Percentiles rank a stretch among this genome's conserved stretches.
These are phyloP conservation scores for Cyclaneusma minus DNA, from an alignment of 2,329 filamentous ascomycete genomes.

Conservation along the genomic window DNA sequence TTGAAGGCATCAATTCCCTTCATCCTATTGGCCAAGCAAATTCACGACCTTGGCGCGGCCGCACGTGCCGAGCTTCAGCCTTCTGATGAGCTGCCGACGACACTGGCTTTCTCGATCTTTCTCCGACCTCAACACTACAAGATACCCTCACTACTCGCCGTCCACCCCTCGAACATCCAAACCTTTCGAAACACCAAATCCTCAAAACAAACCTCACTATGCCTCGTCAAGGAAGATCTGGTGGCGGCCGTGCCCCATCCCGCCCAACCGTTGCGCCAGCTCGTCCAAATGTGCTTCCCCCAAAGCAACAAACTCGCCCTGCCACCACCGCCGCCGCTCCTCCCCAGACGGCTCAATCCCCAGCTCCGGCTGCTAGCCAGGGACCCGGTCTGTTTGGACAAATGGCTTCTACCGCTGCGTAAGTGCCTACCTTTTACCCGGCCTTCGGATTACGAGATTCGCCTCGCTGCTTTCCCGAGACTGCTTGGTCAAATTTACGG, in stretches of 20 bases:
- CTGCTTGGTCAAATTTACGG: not conserved
- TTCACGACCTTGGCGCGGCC: too few relatives aligned
- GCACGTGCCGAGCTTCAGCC: too few relatives aligned
- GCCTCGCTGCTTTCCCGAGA: not conserved
- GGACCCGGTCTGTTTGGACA: constrained; percentile 84
- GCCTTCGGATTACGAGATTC: constrained; percentile 1
- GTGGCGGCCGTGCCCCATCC: constrained; percentile 41
- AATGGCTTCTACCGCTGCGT: constrained; percentile 97
- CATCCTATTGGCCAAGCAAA: too few relatives aligned
- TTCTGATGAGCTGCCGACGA: too few relatives aligned
- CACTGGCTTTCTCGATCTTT: too few relatives aligned
- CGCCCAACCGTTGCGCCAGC: constrained; percentile 50
- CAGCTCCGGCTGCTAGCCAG: constrained; percentile 31
- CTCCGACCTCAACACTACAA: too few relatives aligned
- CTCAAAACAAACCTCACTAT: too few relatives aligned
- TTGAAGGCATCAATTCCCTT: too few relatives aligned
- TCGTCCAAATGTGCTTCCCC: constrained; percentile 32
- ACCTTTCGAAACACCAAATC: too few relatives aligned
- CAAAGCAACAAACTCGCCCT: constrained; percentile 50
- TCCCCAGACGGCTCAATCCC: constrained; percentile 34
- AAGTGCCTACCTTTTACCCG: too few relatives aligned
- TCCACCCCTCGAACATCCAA: too few relatives aligned
- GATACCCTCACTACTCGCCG: too few relatives aligned
- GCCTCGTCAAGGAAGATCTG: constrained; percentile 64
- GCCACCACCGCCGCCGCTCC: constrained; percentile 45